Evolutionary conservation across 139 green algal species (phyloP).

Genomic region (Penium margaritaceum): DNA sequence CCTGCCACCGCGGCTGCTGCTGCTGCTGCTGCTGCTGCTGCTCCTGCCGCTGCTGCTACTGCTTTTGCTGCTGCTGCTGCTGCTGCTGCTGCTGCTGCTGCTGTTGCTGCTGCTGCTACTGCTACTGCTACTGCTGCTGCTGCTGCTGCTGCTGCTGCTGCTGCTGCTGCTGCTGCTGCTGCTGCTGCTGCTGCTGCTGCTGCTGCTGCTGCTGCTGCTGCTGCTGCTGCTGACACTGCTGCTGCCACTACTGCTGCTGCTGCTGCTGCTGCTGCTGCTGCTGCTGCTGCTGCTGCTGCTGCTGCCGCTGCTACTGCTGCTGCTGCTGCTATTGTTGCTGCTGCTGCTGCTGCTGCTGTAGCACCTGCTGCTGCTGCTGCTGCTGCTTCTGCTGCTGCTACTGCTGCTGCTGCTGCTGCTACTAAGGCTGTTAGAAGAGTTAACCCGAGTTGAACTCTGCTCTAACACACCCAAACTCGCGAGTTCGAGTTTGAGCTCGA

Average conservation of each 20-base stretch:
- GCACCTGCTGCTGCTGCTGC: not conserved
- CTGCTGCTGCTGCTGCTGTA: not conserved
- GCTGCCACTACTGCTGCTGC: not conserved
- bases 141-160: conserved; percentile 3
- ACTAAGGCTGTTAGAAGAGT: too few relatives aligned
- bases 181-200: not conserved
- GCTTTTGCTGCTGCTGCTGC: not conserved
- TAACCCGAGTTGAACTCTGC: too few relatives aligned
- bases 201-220: conserved; percentile 3
- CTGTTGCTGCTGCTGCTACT: not conserved
- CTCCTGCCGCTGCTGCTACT: not conserved
- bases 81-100: not conserved
- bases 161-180: not conserved
- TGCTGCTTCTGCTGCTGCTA: not conserved
- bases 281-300: not conserved
- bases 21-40: not conserved
- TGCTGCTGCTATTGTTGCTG: not conserved
- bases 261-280: conserved; percentile 5
- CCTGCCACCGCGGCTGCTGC: not conserved
- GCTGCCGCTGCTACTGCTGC: not conserved
- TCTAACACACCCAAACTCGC: too few relatives aligned
- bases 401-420: not conserved
- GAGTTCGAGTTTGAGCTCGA: too few relatives aligned
- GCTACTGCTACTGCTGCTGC: not conserved
- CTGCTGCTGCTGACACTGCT: not conserved